Base-by-base conservation (phyloP, 768 basidiomycete genomes). In the Russula vinacea region DNA sequence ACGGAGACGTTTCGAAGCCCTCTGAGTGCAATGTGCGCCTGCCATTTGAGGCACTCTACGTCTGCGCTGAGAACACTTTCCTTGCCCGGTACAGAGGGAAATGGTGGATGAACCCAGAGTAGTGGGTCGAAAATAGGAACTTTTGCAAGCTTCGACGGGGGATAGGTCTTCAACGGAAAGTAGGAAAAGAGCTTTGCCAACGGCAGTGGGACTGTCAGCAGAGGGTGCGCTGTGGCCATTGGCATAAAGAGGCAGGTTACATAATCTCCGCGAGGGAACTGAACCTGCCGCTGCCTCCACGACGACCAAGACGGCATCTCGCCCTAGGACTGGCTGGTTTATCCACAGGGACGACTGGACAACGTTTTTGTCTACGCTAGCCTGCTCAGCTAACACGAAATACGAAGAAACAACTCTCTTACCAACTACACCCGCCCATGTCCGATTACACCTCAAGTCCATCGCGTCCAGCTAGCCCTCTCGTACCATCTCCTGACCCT, bases 31-130 rank as follows among this genome's bases (percentile, higher is more conserved):
- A 90, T 78, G 69, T 88, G 92, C 0, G 92, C 89, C 74, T 94
- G 92, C 91, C 91, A 93, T 75, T 91, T 92, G 71, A 94, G 82
- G 73, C 91, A 93, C 69, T 92, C 90, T 69, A 92, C 86, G 75
- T 93, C 91, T 58, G 79, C 73, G 74, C 89, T 90, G 65, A 93
- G 81, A 3, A 76, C 69, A 56, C 70, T 68, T 49, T 56, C 72
- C 68, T 42, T 63, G 39, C 42, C 50, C 1, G 35, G 58, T n/a
- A 40, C 22, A 35, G 58, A 37, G 14, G 42, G 26, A 24, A 13
- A 26, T 2, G 85, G 86, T 24, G 84, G 81, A 17, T 78, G 78
- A 26, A 92, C 83, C 87, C 89, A 91, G 51, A 93, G 80, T 0
- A 86, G 77, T 26, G 88, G 70, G 74, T 77, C 67, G 2, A 64